Conservation (phyloP, 805 yeast genomes). For the Yarrowia yakushimensis region DNA sequence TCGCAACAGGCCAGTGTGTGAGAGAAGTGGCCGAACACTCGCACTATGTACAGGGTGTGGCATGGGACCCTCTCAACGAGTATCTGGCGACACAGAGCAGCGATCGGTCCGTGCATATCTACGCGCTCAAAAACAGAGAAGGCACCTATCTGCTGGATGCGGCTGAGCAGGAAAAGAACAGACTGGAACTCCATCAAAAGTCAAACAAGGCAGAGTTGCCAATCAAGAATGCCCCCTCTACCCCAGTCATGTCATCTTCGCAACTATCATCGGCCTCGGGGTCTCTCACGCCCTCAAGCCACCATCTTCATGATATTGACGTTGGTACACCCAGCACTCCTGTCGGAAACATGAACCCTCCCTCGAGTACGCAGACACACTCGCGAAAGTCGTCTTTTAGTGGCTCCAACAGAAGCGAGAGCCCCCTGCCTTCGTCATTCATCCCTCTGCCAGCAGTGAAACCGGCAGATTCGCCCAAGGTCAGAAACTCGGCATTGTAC, state of each 20-base stretch:
- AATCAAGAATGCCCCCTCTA: constrained; percentile 21
- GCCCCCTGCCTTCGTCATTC: constrained; percentile 31
- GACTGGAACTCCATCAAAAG: constrained; percentile 20
- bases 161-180: constrained; percentile 4
- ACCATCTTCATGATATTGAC: constrained; percentile 6
- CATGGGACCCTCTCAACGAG: constrained; percentile 87
- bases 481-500: constrained; percentile 23
- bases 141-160: constrained; percentile 40
- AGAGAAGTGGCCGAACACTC: constrained; percentile 65
- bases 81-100: constrained; percentile 84
- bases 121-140: constrained; percentile 43
- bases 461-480: constrained; percentile 40
- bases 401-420: constrained; percentile 8
- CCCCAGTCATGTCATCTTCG: constrained; percentile 23
- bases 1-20: constrained; percentile 53
- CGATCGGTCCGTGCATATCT: constrained; percentile 77
- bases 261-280: not conserved
- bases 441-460: constrained; percentile 49
- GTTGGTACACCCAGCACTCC: constrained; percentile 14
- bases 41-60: constrained; percentile 93
- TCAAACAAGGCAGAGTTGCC: constrained; percentile 42
- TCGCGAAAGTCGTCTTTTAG: constrained; percentile 45
- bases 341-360: constrained; percentile 38
- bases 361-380: constrained; percentile 33
- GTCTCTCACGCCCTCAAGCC: not conserved